Base-by-base conservation (phyloP, 495 filamentous ascomycete species). In the Tetracladium setigerum region DNA sequence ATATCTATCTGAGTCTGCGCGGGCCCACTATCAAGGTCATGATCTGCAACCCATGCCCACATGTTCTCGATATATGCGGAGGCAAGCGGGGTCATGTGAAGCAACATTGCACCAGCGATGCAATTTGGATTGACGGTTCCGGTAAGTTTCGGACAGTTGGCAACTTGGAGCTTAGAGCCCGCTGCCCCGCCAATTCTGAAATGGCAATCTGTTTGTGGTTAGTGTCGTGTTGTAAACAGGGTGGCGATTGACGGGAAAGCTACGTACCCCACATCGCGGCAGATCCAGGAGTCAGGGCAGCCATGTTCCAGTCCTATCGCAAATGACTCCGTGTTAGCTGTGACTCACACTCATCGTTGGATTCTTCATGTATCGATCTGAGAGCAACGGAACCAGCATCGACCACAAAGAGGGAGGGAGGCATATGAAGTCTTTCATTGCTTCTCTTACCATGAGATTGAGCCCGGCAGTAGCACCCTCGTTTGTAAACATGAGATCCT, bases 31-130 rank as follows among this genome's bases (percentile, higher is more conserved):
- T 84, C 81, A 7, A 83, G 58, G 43, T 81, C 77, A 54, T 83
- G 81, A 47, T 50, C 64, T 52, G 18, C 61, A 3, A 68, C 70
- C 76, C 75, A 80, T 42, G 69, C 71, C 75, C 77, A 80, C 55
- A 80, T 65, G 52, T 75, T 72, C 52, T 81, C 76, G 31, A 81
- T 63, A 45, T 80, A 82, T 7, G 62, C 68, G 2, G 70, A 74
- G 1, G 69, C 67, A 2, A 65, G 67, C 10, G 52, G 44, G 1
- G 67, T 69, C 3, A 82, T 52, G 40, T 81, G 75, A 3, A 79
- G 41, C 10, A 77, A 53, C 2, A 67, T 56, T 46, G 67, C 77
- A 0, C 74, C 76, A 2, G 76, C 77, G 49, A 68, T 70, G 59
- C 78, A 82, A 31, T 71, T 39, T 0, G 38, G 15, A 1, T 39